Evolutionary conservation across 1,139 yeast genomes (phyloP), one percentile per base, ranked within the genome.

Genomic region (Candida dubliniensis): DNA sequence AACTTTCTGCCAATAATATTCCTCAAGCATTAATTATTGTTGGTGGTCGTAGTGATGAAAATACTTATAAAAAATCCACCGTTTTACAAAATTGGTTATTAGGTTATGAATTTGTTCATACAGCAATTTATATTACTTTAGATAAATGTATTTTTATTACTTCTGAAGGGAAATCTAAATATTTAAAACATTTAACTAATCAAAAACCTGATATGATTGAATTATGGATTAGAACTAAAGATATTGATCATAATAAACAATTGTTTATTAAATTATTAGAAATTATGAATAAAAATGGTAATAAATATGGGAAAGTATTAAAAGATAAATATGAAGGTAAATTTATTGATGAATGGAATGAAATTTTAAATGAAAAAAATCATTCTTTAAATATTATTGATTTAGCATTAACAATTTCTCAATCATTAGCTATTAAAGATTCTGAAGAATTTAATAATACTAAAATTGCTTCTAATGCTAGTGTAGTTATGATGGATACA

Each of bases 91-190:
- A 86, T 41, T 93, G 98, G 98, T 71, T 93, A 47, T 71, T 93
- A 47, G 97, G 98, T 6, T 93, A 91, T 61, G 98, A 95, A 61
- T 91, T 93, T 60, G 95, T 96, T 18, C 95, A 95, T 46, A 90
- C 98, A 1, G 84, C 83, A 36, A 67, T 93, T 47, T 81, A 77
- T 42, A 69, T 91, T 48, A 79, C 87, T 5, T 75, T 77, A 44
- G 78, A 78, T 37, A 81, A 81, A 55, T 71, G 84, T 40, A 67
- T 81, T 12, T 72, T 93, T 47, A 76, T 91, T 47, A 91, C 98
- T 0, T 84, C 95, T 31, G 85, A 83, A 43, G 89, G 90, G n/a
- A 91, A 91, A 58, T 90, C 96, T 41, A 87, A 84, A 61, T 86
- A 90, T 66, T 69, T 91, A 56, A 76, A 74, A 41, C 76, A 77